Percentiles rank a stretch among this genome's conserved stretches.
phyloP scores from a whole-genome alignment of 352 stramenopile genomes.

The Pythium insidiosum region DNA sequence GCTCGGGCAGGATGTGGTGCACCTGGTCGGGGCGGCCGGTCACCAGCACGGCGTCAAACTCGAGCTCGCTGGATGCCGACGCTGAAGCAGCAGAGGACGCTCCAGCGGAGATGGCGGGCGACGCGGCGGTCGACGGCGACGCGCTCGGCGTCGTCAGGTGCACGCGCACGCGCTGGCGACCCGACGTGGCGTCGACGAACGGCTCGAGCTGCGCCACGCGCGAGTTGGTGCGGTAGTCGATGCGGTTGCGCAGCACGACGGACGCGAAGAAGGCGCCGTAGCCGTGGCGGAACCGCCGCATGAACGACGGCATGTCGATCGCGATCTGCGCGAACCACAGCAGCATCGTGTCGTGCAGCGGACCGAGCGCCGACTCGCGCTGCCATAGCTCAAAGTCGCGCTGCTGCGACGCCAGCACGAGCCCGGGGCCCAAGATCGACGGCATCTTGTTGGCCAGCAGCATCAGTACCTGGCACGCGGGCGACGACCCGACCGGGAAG shows the following conservation, averaged over 20 bases:
- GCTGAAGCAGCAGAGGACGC: too few species aligned
- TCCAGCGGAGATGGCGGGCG: too few species aligned
- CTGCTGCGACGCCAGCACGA: neutral
- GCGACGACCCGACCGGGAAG: neutral
- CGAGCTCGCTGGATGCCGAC: too few species aligned
- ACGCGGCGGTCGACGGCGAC: too few species aligned
- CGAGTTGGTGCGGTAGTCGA: slow-evolving; percentile 7
- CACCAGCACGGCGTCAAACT: neutral
- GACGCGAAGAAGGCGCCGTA: slow-evolving; percentile 2
- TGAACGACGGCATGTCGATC: neutral
- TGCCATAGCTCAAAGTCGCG: neutral
- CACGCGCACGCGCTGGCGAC: neutral
- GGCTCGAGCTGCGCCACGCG: neutral
- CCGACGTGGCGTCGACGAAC: neutral
- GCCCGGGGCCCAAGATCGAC: neutral
- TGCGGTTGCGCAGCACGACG: neutral
- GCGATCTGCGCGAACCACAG: neutral
- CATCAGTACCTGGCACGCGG: slow-evolving; percentile 7
- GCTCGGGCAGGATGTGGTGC: neutral
- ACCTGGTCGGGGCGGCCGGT: slow-evolving; percentile 3
- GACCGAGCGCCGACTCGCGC: neutral
- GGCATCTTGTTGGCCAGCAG: slow-evolving; percentile 10
- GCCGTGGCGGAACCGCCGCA: slow-evolving; percentile 1
- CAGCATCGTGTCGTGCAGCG: neutral
- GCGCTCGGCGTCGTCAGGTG: neutral